Evolutionary conservation across 257 asterid genomes (phyloP), one percentile per base, ranked within the genome.

Genomic region (Solanum gandarillasii): DNA sequence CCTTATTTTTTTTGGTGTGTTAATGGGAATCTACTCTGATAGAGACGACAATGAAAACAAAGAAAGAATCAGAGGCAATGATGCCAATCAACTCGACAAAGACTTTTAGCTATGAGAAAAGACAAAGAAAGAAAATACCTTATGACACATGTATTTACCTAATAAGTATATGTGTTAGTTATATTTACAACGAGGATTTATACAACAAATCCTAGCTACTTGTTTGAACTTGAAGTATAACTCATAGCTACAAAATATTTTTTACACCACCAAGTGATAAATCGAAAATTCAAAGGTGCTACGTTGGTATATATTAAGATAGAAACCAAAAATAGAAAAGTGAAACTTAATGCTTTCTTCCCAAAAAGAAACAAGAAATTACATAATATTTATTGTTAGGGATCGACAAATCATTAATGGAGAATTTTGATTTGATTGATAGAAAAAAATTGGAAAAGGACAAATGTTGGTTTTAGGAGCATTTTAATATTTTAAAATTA

Each of bases 1-100:
- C 32, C 4, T 67, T 27, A n/a, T 21, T 65, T n/a, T 9, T 9
- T 65, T 65, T 5, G 11, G 5, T 68, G 36, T 5, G 11, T 12
- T 27, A 29, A 1, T 29, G 6, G 2, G 0, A 29, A 70, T 16
- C 7, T 71, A 32, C 8, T 16, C 0, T 3, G 0, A 8, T 16
- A 23, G 25, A 71, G 4, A 14, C 3, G 39, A 71, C 12, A 29
- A 70, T 29, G 12, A 31, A 71, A 71, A 71, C 3, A 7, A 71
- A 14, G 25, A 71, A 71, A 31, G 3, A n/a, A 23, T 9, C 1
- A 9, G 13, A 31, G 23, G 2, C 4, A 72, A 34, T 73, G 2
- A 18, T 18, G 27, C 3, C 9, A 72, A 34, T 34, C 8, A 34
- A 34, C 9, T 73, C 16, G 16, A 73, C 0, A 73, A 34, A 34